phyloP scores from a whole-genome alignment of 345 rosid genomes.

The Anastatica hierochuntica region DNA sequence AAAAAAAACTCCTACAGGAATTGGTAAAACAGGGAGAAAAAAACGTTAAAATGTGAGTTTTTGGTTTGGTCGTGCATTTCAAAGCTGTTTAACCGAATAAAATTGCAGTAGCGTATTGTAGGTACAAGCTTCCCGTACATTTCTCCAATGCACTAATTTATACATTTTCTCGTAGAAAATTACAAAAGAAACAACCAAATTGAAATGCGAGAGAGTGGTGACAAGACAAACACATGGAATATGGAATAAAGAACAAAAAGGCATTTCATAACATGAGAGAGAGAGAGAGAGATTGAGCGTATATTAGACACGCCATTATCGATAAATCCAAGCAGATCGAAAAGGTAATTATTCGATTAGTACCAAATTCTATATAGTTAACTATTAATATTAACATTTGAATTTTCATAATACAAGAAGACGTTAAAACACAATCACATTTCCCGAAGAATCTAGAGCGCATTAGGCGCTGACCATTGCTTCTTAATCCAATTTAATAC shows the following conservation, averaged over 20 bases:
- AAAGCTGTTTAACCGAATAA: no score
- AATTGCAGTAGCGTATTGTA: no score
- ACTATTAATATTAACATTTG: constrained; percentile 9
- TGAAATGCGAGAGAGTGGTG: constrained; percentile 14
- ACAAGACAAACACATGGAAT: constrained; percentile 90
- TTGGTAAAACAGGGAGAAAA: no score
- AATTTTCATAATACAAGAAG: constrained; percentile 1
- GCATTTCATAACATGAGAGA: constrained; percentile 27
- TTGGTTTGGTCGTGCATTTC: no score
- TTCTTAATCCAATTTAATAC: constrained; percentile 31
- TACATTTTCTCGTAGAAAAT: neutral
- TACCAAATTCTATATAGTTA: constrained; percentile 6
- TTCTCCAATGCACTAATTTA: constrained; percentile 25
- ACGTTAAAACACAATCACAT: constrained; percentile 17
- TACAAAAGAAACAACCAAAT: neutral
- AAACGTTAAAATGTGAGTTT: no score
- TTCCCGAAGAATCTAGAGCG: constrained; percentile 97
- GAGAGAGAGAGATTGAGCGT: constrained; percentile 35
- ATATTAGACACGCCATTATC: constrained; percentile 26
- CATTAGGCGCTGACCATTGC: constrained; percentile 91
- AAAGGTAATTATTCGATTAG: constrained; percentile 26
- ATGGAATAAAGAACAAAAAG: constrained; percentile 48
- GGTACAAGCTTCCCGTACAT: constrained; percentile 25
- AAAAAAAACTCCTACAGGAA: no score
- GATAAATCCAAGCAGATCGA: constrained; percentile 23